Evolutionary conservation across 2,329 filamentous ascomycete genomes (phyloP), one percentile per base, ranked within the genome.

Genomic region (Fusarium sp.): DNA sequence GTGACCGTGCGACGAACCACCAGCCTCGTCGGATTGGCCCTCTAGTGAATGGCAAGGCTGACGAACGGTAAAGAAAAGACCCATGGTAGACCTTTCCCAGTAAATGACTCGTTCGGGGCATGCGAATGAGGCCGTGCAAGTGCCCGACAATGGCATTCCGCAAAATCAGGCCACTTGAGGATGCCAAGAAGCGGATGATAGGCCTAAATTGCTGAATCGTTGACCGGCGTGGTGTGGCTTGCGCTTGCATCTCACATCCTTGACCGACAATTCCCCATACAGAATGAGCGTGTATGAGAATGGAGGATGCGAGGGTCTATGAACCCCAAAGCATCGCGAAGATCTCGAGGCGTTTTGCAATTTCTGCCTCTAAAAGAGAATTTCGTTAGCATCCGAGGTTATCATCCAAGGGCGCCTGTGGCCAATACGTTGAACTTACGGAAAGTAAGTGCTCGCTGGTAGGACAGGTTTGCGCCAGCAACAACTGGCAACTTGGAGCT

Each of bases 201-300:
- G 56, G 61, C 52, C 63, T 43, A 63, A 46, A 60, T 43, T 59
- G 47, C 63, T 68, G 66, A 66, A 66, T 68, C 54, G 60, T 57
- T 65, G 54, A 58, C 62, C 59, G 48, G 68, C 51, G 64, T 65
- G 39, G 52, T 59, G 70, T 75, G 71, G 69, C 72, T 73, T 73
- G 34, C 67, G 51, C 60, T 65, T 63, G 58, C 59, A 71, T 64
- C 70, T 63, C 60, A 57, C 70, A 60, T 63, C 62, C 36, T 66
- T 71, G 67, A 69, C 62, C 64, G 68, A 70, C 60, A 72, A 51
- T 62, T 62, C 53, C 56, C 60, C 53, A 58, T 62, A 58, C 43
- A 41, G 60, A 47, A 52, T 40, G 11, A 12, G 23, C 13, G 57
- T 10, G 15, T 52, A 59, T 60, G 28, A 63, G 54, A 44, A 62